Conservation (phyloP, 1,284 basidiomycete species). For the Ustilago sp. region DNA sequence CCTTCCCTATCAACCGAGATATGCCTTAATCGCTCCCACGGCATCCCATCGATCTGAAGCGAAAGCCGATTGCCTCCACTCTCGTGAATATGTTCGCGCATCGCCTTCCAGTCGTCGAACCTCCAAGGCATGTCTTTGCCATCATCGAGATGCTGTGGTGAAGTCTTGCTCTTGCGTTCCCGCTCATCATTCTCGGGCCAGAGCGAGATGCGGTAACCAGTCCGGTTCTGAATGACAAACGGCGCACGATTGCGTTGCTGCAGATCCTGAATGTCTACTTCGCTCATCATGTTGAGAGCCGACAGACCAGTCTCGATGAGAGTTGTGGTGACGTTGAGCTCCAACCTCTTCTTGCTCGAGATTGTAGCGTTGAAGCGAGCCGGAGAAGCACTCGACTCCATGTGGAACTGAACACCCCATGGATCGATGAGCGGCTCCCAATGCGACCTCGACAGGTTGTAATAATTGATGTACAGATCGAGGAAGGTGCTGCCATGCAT, state of each 20-base stretch:
- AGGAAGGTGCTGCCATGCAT: constrained; percentile 72
- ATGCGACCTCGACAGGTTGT: constrained; percentile 97
- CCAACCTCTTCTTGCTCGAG: constrained; percentile 84
- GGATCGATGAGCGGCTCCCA: constrained; percentile 99
- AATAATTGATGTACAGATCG: constrained; percentile 89
- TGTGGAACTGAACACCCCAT: constrained; percentile 83
- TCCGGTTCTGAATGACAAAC: constrained; percentile 90
- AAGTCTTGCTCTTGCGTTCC: constrained; percentile 62
- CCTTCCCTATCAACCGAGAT: constrained; percentile 95
- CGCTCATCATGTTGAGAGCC: constrained; percentile 78
- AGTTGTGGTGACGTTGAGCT: constrained; percentile 92
- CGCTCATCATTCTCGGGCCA: constrained; percentile 73
- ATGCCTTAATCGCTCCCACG: constrained; percentile 89
- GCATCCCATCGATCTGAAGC: constrained; percentile 81
- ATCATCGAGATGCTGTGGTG: constrained; percentile 73
- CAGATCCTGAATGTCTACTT: constrained; percentile 72
- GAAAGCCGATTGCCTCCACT: constrained; percentile 60
- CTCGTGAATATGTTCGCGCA: constrained; percentile 77
- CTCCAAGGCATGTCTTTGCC: constrained; percentile 90
- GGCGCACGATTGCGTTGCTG: constrained; percentile 81
- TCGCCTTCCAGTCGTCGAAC: constrained; percentile 95
- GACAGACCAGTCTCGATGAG: constrained; percentile 88
- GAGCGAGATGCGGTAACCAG: constrained; percentile 76
- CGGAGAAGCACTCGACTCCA: constrained; percentile 69
- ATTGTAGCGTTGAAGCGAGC: constrained; percentile 76